A percentile compares a stretch with the other conserved stretches of the same genome.
These are phyloP conservation scores for Platanus orientalis DNA, from an alignment of 164 flowering plant genomes.

Conservation along the genomic window DNA sequence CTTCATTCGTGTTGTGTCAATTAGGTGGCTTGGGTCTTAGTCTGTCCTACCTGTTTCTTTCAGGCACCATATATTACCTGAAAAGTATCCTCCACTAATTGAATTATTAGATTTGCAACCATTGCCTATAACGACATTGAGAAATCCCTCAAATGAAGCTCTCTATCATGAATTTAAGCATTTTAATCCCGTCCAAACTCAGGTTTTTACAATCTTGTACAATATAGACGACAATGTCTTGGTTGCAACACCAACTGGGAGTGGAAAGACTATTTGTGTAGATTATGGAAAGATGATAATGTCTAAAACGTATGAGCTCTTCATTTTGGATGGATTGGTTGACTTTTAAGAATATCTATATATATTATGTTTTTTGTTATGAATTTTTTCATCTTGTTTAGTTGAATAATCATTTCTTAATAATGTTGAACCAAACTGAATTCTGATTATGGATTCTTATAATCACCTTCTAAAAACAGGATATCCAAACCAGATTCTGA, in stretches of 20 bases:
- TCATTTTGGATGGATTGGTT: too few species aligned
- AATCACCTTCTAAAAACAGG: too few species aligned
- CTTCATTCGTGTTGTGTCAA: constrained; percentile 87
- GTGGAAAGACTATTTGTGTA: constrained; percentile 98
- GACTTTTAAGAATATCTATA: too few species aligned
- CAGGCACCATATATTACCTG: constrained; percentile 85
- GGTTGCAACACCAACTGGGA: too few species aligned
- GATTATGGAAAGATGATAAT: constrained; percentile 95
- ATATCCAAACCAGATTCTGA: too few species aligned
- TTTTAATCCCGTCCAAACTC: constrained; percentile 96
- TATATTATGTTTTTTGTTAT: too few species aligned
- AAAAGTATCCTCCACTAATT: constrained; percentile 95
- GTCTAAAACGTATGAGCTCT: too few species aligned
- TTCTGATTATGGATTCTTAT: too few species aligned
- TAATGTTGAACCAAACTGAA: too few species aligned
- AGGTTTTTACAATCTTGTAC: constrained; percentile 85
- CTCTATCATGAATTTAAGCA: constrained; percentile 85
- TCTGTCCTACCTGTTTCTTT: constrained; percentile 88
- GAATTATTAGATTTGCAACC: constrained; percentile 98
- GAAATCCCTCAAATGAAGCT: constrained; percentile 83
- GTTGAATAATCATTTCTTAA: too few species aligned
- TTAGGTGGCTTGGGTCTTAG: constrained; percentile 91
- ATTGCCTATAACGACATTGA: constrained; percentile 83
- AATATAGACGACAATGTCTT: too few species aligned
- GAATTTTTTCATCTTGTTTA: too few species aligned